These are phyloP conservation scores for Eucalyptus pauciflora DNA, from an alignment of 345 rosid species.

Conservation along the genomic window DNA sequence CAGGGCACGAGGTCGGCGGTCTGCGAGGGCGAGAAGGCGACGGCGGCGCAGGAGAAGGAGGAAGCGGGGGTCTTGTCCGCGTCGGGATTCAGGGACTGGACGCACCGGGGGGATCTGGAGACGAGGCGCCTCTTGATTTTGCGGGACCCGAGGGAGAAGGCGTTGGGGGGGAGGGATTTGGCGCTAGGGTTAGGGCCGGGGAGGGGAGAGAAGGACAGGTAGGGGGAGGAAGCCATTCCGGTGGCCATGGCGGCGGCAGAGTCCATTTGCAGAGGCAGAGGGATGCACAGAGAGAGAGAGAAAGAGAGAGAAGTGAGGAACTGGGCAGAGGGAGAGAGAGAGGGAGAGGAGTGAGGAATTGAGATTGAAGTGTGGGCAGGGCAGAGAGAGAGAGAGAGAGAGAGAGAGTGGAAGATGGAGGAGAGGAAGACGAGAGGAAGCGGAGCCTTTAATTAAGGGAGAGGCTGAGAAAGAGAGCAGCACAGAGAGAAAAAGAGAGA, in stretches of 20 bases:
- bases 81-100: slow-evolving; percentile 10
- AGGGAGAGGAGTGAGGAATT: background rate
- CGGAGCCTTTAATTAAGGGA: slow-evolving; percentile 1
- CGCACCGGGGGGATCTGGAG: slow-evolving; percentile 17
- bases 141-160: slow-evolving; percentile 10
- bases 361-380: background rate
- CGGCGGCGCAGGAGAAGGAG: slow-evolving; percentile 45
- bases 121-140: background rate
- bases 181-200: slow-evolving; percentile 10
- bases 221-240: slow-evolving; percentile 1
- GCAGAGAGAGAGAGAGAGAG: background rate
- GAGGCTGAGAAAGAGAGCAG: background rate
- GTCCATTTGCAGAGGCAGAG: slow-evolving; percentile 5
- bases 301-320: background rate
- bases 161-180: background rate
- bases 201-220: background rate
- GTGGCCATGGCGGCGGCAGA: slow-evolving; percentile 14
- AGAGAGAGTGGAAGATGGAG: background rate
- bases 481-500: background rate
- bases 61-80: background rate
- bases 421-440: background rate
- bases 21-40: slow-evolving; percentile 29
- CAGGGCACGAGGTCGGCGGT: slow-evolving; percentile 29
- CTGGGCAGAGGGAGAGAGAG: background rate
- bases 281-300: background rate